phyloP scores from a whole-genome alignment of 164 flowering plant species.

The Sedum album region DNA sequence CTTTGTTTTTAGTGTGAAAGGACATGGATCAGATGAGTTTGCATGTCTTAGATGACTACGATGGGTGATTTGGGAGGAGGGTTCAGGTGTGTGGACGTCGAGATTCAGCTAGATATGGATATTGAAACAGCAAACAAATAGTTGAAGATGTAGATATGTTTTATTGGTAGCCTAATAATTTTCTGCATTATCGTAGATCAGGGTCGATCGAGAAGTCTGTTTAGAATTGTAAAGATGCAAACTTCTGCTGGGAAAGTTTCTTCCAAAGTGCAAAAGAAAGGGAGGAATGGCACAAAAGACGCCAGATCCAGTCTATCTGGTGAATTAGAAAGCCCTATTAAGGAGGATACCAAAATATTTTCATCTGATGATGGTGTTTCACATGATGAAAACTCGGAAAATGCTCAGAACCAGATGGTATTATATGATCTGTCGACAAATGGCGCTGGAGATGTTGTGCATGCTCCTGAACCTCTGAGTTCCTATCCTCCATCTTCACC shows the following conservation, averaged over 20 bases:
- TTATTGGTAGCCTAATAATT: background rate
- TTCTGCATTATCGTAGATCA: background rate
- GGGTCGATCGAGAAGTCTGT: background rate
- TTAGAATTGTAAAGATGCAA: constrained; percentile 16
- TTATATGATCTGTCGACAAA: constrained; percentile 28
- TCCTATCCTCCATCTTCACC: constrained; percentile 17
- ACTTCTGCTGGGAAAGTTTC: constrained; percentile 12
- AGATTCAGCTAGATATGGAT: background rate
- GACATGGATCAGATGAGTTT: background rate
- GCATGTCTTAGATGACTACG: background rate
- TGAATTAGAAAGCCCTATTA: constrained; percentile 12
- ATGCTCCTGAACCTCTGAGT: constrained; percentile 21
- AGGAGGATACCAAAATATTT: constrained; percentile 17
- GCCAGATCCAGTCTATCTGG: constrained; percentile 14
- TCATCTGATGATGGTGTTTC: constrained; percentile 19
- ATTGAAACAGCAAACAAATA: background rate
- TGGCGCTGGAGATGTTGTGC: constrained; percentile 19
- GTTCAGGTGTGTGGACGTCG: background rate
- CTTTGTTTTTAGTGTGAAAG: background rate
- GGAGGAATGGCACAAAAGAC: constrained; percentile 16
- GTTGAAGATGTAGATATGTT: background rate
- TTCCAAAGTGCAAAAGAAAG: constrained; percentile 16
- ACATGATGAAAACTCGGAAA: constrained; percentile 20
- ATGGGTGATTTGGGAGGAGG: background rate
- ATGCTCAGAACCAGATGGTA: constrained; percentile 41